Base-by-base conservation (phyloP, 805 yeast species). In the Nematodospora valgi region DNA sequence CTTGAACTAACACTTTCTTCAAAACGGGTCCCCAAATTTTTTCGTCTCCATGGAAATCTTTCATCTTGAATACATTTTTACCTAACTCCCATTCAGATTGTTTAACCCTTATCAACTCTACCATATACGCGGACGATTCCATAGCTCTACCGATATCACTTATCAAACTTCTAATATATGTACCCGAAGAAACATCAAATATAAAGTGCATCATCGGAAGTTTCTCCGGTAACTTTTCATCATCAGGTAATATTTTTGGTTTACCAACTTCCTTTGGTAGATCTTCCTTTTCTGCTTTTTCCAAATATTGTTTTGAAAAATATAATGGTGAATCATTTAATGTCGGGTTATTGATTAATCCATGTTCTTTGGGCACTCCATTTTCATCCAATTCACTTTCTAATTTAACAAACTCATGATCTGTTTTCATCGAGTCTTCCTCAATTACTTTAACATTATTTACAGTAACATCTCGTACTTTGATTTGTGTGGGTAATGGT, bases 181-280 rank as follows among this genome's bases (percentile, higher is more conserved):
- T 93, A 1, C 99, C 99, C 0, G 97, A 87, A 1, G 96, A 83
- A 1, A 91, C 98, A 23, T 76, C 72, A 4, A 94, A 76, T 11
- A 72, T 74, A 46, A 93, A 76, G 48, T 83, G 89, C 17, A 91
- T 49, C 32, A 82, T 48, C 2, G 94, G 93, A 2, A 86, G 79
- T 42, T 73, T 68, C 2, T 64, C 72, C 3, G 69, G 69, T 5
- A 64, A 65, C 2, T 46, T 39, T 14, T 67, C 66, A 9, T 58
- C 65, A 2, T 62, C 65, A 9, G 56, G 49, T n/a, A 72, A 44
- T 2, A 59, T 56, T 15, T 53, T 55, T 4, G 76, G 67, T 12
- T 64, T 58, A 4, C 58, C 73, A 1, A 64, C 56, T 2, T 52
- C 51, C 5, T 64, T 61, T 3, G 65, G 66, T 33, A 63, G 59